Percentiles rank a stretch among this genome's conserved stretches.
Conservation (phyloP, 768 basidiomycete genomes). For the Sporobolomyces roseus region DNA sequence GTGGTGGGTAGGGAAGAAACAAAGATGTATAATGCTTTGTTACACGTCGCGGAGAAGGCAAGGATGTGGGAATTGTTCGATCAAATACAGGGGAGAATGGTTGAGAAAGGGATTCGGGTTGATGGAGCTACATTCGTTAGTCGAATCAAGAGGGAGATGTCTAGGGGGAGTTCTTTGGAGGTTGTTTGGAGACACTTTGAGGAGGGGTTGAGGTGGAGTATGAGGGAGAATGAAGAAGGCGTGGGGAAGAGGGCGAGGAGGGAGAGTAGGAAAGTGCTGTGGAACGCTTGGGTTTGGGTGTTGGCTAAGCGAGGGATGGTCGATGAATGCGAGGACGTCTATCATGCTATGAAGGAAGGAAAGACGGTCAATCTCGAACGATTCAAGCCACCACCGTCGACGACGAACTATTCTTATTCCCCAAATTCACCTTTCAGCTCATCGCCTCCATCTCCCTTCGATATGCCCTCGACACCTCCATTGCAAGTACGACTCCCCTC, state of each 20-base stretch:
- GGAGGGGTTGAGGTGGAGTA: neutral
- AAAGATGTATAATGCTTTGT: constrained; percentile 25
- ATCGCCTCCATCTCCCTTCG: too few species aligned
- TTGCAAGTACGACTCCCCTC: constrained; percentile 54
- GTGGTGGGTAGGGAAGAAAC: neutral
- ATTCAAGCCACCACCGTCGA: neutral
- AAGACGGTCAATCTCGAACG: constrained; percentile 3
- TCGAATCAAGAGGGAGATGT: neutral
- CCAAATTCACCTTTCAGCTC: too few species aligned
- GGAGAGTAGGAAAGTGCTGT: constrained; percentile 1
- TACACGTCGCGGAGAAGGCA: constrained; percentile 6
- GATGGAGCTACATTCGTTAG: constrained; percentile 8
- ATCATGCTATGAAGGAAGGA: constrained; percentile 12
- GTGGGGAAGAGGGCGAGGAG: neutral
- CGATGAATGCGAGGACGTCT: constrained; percentile 16
- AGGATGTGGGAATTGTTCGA: constrained; percentile 32
- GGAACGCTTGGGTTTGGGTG: constrained; percentile 17
- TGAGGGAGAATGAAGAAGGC: neutral
- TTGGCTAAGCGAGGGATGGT: constrained; percentile 3
- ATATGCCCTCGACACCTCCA: neutral
- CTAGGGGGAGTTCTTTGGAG: constrained; percentile 3
- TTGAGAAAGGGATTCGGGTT: neutral
- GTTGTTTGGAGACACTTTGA: constrained; percentile 12
- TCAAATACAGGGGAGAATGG: constrained; percentile 17
- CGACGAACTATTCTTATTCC: neutral